Conservation (phyloP, 2,329 filamentous ascomycete species). For the Mycocentrospora acerina region DNA sequence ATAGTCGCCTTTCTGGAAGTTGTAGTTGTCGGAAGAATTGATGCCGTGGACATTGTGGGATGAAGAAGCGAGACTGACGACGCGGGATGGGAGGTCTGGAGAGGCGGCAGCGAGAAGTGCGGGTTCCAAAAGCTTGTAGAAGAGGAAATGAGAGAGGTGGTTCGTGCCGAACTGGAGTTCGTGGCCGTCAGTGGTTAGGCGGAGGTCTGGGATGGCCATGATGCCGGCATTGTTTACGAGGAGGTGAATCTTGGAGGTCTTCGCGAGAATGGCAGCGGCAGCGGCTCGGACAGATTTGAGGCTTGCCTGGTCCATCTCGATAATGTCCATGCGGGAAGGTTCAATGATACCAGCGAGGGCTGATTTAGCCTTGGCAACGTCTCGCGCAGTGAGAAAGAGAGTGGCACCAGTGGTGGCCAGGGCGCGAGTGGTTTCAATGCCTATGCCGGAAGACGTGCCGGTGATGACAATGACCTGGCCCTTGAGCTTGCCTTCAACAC, state of each 20-base stretch:
- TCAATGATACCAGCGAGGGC: conserved; percentile 2
- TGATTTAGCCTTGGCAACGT: no score
- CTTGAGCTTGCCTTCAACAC: no score
- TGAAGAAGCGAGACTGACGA: conserved; percentile 50
- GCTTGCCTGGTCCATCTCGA: conserved; percentile 23
- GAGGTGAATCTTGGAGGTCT: conserved; percentile 29
- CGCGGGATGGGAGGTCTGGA: conserved; percentile 47
- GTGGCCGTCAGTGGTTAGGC: conserved; percentile 41
- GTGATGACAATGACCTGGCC: conserved; percentile 1
- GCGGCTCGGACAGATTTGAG: conserved; percentile 17
- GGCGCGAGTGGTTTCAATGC: no score
- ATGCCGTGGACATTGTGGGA: conserved; percentile 44
- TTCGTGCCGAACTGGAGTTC: conserved; percentile 49
- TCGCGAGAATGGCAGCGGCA: conserved; percentile 18
- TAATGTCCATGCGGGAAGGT: conserved; percentile 35
- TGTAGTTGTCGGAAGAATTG: conserved; percentile 45
- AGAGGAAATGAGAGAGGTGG: conserved; percentile 51
- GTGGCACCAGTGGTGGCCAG: no score
- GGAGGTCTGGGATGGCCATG: conserved; percentile 40
- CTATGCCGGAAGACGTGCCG: background rate
- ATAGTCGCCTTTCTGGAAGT: conserved; percentile 40
- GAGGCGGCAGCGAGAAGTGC: conserved; percentile 41
- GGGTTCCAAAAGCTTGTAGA: conserved; percentile 45
- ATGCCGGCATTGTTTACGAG: conserved; percentile 52
- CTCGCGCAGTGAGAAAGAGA: no score